These are phyloP conservation scores for Juncus effusus DNA, from an alignment of 176 grass and related monocot genomes.

Conservation along the genomic window DNA sequence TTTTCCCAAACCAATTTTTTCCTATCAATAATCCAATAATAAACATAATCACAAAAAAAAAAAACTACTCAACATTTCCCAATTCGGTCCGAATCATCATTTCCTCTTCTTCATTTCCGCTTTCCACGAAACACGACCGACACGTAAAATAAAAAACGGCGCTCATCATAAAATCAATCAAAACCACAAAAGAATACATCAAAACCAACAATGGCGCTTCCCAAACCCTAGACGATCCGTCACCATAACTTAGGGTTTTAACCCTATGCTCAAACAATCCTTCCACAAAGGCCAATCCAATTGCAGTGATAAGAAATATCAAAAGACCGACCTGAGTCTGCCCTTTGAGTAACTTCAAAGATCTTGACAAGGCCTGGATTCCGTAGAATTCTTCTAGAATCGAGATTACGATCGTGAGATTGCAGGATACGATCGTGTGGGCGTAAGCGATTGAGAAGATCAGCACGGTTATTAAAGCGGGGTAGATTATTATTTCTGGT, in stretches of 20 bases:
- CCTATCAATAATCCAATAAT: background rate
- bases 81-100: conserved; percentile 22
- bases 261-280: conserved; percentile 95
- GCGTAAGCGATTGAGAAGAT: conserved; percentile 74
- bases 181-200: conserved; percentile 85
- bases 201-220: conserved; percentile 84
- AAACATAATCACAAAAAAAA: background rate
- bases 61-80: conserved; percentile 11
- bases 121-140: conserved; percentile 49
- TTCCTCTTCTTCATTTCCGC: conserved; percentile 31
- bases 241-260: conserved; percentile 89
- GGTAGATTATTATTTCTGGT: conserved; percentile 74
- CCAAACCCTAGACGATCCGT: conserved; percentile 81
- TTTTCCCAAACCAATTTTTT: background rate
- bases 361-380: conserved; percentile 47
- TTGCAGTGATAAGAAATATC: conserved; percentile 77
- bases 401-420: conserved; percentile 70
- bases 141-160: conserved; percentile 94
- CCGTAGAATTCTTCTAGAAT: conserved; percentile 73
- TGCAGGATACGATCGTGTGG: conserved; percentile 80
- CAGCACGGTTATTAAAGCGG: conserved; percentile 60
- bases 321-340: conserved; percentile 82
- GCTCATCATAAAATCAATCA: conserved; percentile 91
- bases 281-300: conserved; percentile 74
- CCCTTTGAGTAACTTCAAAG: conserved; percentile 60